Evolutionary conservation across 2,329 filamentous ascomycete genomes (phyloP), one percentile per base, ranked within the genome.

Genomic region (Cryphonectria radicalis): DNA sequence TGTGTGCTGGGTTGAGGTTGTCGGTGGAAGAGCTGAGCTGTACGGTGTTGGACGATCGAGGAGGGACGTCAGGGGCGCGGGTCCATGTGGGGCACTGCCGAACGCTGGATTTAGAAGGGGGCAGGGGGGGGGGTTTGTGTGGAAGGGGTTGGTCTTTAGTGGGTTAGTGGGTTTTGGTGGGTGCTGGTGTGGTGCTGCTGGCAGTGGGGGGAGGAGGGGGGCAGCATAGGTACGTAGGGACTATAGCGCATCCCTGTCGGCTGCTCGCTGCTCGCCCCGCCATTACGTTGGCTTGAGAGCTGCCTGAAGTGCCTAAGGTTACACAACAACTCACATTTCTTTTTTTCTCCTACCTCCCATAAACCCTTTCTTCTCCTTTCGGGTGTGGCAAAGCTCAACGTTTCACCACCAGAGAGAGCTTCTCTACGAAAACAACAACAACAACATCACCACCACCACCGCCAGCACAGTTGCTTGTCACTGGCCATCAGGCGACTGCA

Each of bases 221-320:
- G 19, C 43, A 50, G 43, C 43, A n/a, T 11, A 57, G 67, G 57
- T 72, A 70, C 70, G 67, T 72, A 70, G 53, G 28, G 42, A 37
- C 53, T 32, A 55, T 1, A 17, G 7, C 19, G 19, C 42, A 43
- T 60, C 53, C 62, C 55, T 69, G 70, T 66, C 62, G 50, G n/a
- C 63, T 28, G n/a, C n/a, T n/a, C n/a, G n/a, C n/a, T 35, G 8
- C 19, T 25, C 66, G 63, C 70, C 63, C 67, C 67, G 63, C 63
- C 37, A 63, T 72, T 68, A 72, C 70, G 68, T 63, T 66, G 68
- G 63, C 70, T 43, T 37, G 60, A 32, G 46, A 69, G 70, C 69
- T 72, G 70, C 70, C 70, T 72, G 63, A 55, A 59, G 25, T 40
- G 59, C 32, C 17, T 11, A 8, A 50, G 59, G 57, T 63, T 22